Conservation (phyloP, 2,329 filamentous ascomycete genomes). For the Rutstroemia sp. region DNA sequence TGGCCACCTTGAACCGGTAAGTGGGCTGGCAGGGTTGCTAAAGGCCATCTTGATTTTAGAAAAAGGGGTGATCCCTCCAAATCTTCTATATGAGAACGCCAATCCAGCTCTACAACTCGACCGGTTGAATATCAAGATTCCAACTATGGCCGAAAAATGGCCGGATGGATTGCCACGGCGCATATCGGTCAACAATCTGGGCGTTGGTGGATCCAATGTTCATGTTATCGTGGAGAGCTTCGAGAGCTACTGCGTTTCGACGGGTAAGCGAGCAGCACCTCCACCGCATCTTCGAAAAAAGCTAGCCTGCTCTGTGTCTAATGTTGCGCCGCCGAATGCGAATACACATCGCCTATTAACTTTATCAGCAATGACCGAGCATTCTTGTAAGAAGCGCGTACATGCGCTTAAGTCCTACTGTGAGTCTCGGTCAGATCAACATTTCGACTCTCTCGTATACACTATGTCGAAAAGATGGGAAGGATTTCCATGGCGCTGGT, state of each 20-base stretch:
- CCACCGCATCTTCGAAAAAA: too few relatives aligned
- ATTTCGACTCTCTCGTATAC: not conserved
- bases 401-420: too few relatives aligned
- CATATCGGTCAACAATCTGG: conserved; percentile 28
- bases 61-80: conserved; percentile 25
- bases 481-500: conserved; percentile 14
- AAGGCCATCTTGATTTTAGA: conserved; percentile 24
- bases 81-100: conserved; percentile 26
- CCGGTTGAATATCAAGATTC: not conserved
- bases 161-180: conserved; percentile 4
- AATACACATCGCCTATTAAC: too few relatives aligned
- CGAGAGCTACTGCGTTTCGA: too few relatives aligned
- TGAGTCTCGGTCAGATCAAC: too few relatives aligned
- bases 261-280: too few relatives aligned
- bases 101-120: conserved; percentile 28
- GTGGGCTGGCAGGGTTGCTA: conserved; percentile 27
- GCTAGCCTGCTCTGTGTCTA: too few relatives aligned
- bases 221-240: too few relatives aligned
- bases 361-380: too few relatives aligned
- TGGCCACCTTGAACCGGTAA: conserved; percentile 23
- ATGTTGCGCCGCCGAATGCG: too few relatives aligned
- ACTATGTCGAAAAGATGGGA: conserved; percentile 6
- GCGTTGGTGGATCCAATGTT: conserved; percentile 40
- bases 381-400: too few relatives aligned
- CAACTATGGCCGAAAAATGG: not conserved